These are phyloP conservation scores for Pistacia vera DNA, from an alignment of 345 rosid species.

Conservation along the genomic window DNA sequence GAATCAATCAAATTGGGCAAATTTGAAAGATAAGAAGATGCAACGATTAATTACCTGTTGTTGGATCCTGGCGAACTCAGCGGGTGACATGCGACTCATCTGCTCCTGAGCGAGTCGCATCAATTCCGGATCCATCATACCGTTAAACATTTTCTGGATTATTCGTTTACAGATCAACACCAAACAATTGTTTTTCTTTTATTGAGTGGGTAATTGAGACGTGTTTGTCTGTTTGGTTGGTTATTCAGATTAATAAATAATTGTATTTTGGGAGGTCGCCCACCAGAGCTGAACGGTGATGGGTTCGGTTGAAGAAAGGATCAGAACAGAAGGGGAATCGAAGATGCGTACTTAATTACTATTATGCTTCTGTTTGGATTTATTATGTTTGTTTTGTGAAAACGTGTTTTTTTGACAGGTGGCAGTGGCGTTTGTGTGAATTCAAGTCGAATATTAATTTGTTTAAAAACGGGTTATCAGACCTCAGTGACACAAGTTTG, in stretches of 20 bases:
- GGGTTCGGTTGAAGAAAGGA: not conserved
- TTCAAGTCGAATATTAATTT: too few relatives aligned
- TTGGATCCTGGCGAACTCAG: constrained; percentile 71
- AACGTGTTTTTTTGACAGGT: not conserved
- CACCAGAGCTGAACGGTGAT: constrained; percentile 1
- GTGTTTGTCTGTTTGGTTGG: not conserved
- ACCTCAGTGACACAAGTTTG: too few relatives aligned
- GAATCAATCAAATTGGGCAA: too few relatives aligned
- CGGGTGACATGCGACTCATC: constrained; percentile 93
- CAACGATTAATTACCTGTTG: constrained; percentile 43
- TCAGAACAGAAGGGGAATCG: not conserved
- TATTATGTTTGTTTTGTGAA: not conserved
- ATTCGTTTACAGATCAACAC: not conserved
- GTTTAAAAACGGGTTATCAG: too few relatives aligned
- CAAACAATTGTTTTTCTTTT: too few relatives aligned
- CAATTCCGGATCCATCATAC: constrained; percentile 96
- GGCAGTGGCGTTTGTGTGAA: not conserved
- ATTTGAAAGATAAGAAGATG: too few relatives aligned
- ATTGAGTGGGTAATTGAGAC: not conserved
- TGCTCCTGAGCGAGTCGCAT: constrained; percentile 90
- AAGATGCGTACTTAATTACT: not conserved
- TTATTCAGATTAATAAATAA: not conserved
- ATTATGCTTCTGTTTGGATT: not conserved
- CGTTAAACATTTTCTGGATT: constrained; percentile 52
- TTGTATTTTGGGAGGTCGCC: not conserved